phyloP scores from a whole-genome alignment of 2,329 filamentous ascomycete species.

The Aureobasidium musti region DNA sequence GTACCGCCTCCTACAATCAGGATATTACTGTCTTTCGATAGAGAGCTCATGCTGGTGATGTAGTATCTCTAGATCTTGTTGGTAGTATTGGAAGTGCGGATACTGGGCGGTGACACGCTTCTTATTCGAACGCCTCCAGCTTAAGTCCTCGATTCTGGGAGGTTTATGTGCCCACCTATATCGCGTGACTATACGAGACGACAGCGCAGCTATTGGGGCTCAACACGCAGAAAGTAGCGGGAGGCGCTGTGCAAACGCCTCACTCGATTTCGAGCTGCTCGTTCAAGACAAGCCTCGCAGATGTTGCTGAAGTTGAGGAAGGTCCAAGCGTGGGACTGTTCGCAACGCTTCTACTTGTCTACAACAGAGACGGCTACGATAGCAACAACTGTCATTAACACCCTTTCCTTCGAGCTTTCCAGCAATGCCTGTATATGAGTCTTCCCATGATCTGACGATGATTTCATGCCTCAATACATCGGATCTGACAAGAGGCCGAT shows the following conservation, averaged over 20 bases:
- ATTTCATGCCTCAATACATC: background rate
- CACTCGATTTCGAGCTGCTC: background rate
- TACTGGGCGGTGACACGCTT: background rate
- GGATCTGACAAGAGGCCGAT: background rate
- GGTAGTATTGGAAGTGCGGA: no score
- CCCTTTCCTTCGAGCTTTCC: background rate
- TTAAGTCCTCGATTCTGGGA: background rate
- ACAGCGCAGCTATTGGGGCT: background rate
- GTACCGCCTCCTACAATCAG: slow-evolving; percentile 55
- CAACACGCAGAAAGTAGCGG: background rate
- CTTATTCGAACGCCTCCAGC: background rate
- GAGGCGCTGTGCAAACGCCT: background rate
- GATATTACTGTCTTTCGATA: slow-evolving; percentile 35
- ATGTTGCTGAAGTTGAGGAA: background rate
- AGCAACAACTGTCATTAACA: background rate
- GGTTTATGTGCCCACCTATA: slow-evolving; percentile 15
- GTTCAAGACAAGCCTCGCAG: slow-evolving; percentile 5
- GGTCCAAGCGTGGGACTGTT: slow-evolving; percentile 6
- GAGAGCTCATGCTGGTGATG: slow-evolving; percentile 13
- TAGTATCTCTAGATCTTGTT: background rate
- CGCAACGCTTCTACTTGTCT: background rate
- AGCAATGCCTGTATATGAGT: background rate
- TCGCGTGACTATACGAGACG: background rate
- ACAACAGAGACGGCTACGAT: no score
- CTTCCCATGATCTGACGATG: background rate